These are phyloP conservation scores for Candida railenensis DNA, from an alignment of 805 yeast species.

Conservation along the genomic window DNA sequence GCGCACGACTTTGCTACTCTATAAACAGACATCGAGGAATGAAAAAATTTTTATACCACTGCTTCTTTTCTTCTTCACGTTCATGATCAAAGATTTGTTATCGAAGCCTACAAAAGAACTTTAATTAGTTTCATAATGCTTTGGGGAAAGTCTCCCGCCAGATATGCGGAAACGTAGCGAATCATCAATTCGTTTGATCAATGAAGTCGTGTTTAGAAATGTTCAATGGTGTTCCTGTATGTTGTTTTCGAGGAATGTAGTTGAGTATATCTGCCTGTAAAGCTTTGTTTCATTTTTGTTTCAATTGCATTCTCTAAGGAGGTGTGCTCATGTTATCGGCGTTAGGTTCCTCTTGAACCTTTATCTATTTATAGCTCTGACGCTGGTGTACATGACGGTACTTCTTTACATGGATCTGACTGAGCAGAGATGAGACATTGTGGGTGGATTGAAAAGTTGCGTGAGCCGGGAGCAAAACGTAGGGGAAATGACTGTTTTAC, in stretches of 20 bases:
- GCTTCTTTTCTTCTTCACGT: conserved; percentile 37
- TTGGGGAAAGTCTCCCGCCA: conserved; percentile 93
- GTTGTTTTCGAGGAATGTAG: neutral
- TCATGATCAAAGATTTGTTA: conserved; percentile 76
- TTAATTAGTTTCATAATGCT: conserved; percentile 38
- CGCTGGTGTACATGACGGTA: neutral
- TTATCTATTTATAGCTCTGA: conserved; percentile 2
- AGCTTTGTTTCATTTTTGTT: neutral
- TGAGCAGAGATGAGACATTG: no score
- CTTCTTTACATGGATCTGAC: neutral
- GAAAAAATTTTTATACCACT: conserved; percentile 4
- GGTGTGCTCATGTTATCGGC: neutral
- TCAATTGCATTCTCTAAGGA: neutral
- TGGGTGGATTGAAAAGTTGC: neutral
- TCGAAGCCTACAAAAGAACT: conserved; percentile 67
- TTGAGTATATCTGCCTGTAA: neutral
- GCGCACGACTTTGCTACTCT: neutral
- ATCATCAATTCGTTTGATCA: conserved; percentile 24
- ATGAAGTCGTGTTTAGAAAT: neutral
- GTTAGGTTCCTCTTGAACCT: conserved; percentile 6
- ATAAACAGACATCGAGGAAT: conserved; percentile 1
- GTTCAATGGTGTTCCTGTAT: neutral
- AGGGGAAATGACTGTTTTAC: no score
- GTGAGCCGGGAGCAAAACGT: no score
- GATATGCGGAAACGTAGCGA: conserved; percentile 62